phyloP scores from a whole-genome alignment of 495 filamentous ascomycete species.

The Arthonia radiata region DNA sequence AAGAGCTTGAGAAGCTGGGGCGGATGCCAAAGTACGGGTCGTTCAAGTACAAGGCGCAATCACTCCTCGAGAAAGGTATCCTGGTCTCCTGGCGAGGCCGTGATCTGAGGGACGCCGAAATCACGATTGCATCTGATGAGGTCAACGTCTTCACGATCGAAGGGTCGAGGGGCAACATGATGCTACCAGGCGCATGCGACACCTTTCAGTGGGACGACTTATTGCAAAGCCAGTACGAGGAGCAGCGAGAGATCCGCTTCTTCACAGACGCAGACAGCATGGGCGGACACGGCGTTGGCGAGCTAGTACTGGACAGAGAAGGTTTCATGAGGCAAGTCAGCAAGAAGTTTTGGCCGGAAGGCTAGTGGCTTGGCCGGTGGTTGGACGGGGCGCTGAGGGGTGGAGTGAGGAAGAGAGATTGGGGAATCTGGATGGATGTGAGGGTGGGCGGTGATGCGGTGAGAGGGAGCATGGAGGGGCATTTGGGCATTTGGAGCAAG shows the following conservation, averaged over 20 bases:
- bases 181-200: slow-evolving; percentile 82
- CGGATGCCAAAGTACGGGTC: slow-evolving; percentile 90
- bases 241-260: background rate
- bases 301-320: slow-evolving; percentile 79
- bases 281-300: slow-evolving; percentile 16
- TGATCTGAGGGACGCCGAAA: slow-evolving; percentile 55
- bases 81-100: slow-evolving; percentile 68
- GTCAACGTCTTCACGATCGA: slow-evolving; percentile 89
- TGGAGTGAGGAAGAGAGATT: too few species aligned
- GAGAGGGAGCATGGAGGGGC: too few species aligned
- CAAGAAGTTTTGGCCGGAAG: slow-evolving; percentile 86
- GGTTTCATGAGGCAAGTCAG: slow-evolving; percentile 84
- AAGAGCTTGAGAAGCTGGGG: slow-evolving; percentile 71
- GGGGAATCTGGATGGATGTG: too few species aligned
- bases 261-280: slow-evolving; percentile 1
- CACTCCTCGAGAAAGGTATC: slow-evolving; percentile 78
- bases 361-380: too few species aligned
- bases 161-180: slow-evolving; percentile 75
- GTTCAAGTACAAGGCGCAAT: slow-evolving; percentile 83
- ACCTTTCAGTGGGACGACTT: slow-evolving; percentile 80
- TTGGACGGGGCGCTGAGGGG: too few species aligned
- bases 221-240: slow-evolving; percentile 15
- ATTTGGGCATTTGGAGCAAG: too few species aligned
- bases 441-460: too few species aligned
- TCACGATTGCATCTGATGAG: slow-evolving; percentile 84